Percentiles rank a stretch among this genome's conserved stretches.
These are phyloP conservation scores for Trichoderma sp. DNA, from an alignment of 2,329 filamentous ascomycete genomes.

Conservation along the genomic window DNA sequence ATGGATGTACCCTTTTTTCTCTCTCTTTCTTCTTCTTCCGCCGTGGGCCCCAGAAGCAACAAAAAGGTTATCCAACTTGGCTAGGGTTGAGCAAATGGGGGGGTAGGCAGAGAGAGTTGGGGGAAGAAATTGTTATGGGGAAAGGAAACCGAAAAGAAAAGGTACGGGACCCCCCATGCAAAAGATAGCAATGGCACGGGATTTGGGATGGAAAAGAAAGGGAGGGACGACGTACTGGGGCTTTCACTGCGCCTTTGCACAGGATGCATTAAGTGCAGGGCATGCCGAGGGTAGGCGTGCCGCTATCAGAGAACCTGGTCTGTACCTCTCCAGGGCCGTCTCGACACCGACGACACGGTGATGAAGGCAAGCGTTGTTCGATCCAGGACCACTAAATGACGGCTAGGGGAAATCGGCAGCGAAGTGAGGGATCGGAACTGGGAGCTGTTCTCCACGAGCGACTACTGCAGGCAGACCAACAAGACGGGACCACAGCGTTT, in stretches of 20 bases:
- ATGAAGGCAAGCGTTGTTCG: conserved; percentile 7
- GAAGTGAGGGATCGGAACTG: conserved; percentile 20
- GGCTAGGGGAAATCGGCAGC: conserved; percentile 16
- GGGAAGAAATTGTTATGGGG: conserved; percentile 12
- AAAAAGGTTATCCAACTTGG: conserved; percentile 5
- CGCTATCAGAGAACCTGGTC: conserved; percentile 12
- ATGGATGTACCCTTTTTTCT: neutral
- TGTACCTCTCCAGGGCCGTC: conserved; percentile 6
- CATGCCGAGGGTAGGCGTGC: conserved; percentile 18
- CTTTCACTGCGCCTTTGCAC: neutral
- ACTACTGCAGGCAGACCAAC: conserved; percentile 11
- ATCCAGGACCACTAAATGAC: conserved; percentile 6
- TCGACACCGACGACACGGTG: neutral
- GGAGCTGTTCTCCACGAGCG: conserved; percentile 11
- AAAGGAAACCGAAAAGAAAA: conserved; percentile 10
- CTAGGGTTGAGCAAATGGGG: conserved; percentile 10
- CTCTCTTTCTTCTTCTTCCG: neutral
- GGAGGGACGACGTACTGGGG: conserved; percentile 12
- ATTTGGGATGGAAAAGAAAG: conserved; percentile 1
- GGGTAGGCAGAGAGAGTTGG: conserved; percentile 8
- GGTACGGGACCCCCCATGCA: conserved; percentile 11
- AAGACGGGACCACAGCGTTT: conserved; percentile 18
- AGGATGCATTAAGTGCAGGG: conserved; percentile 2
- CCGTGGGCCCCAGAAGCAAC: neutral
- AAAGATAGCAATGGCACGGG: conserved; percentile 18